phyloP scores from a whole-genome alignment of 106 monocot genomes.

The Agapanthus africanus region DNA sequence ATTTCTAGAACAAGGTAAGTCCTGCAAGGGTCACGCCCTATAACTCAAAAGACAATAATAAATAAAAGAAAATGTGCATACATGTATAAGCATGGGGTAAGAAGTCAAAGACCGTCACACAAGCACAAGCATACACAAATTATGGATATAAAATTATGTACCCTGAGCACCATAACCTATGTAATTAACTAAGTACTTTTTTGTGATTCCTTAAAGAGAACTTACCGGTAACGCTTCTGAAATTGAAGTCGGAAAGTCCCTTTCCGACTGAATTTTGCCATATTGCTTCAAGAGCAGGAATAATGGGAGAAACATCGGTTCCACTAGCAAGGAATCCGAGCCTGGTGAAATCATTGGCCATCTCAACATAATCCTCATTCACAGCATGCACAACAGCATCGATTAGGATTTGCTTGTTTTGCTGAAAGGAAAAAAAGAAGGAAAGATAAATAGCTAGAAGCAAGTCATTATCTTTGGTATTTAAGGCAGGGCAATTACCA shows the following conservation, averaged over 20 bases:
- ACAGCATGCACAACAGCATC: conserved; percentile 99
- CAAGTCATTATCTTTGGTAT: too few relatives aligned
- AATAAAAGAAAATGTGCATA: too few relatives aligned
- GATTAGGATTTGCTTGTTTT: conserved; percentile 95
- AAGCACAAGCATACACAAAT: background rate
- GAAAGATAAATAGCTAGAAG: background rate
- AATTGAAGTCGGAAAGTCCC: conserved; percentile 93
- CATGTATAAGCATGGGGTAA: background rate
- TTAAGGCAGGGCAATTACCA: too few relatives aligned
- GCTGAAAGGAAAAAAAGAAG: conserved; percentile 49
- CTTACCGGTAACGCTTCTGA: conserved; percentile 89
- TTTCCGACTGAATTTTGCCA: conserved; percentile 97
- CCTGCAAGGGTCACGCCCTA: too few relatives aligned
- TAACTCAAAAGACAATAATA: too few relatives aligned
- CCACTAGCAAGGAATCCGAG: conserved; percentile 98
- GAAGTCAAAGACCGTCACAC: background rate
- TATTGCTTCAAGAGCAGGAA: conserved; percentile 95
- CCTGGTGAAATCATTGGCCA: conserved; percentile 99
- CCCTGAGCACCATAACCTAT: background rate
- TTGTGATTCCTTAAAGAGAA: too few relatives aligned
- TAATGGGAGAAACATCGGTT: conserved; percentile 88
- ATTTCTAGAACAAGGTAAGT: too few relatives aligned
- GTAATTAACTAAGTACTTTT: too few relatives aligned
- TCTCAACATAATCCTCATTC: conserved; percentile 99
- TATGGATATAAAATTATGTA: too few relatives aligned